These are phyloP conservation scores for Waltergamsia citrina DNA, from an alignment of 2,329 filamentous ascomycete species.

Conservation along the genomic window DNA sequence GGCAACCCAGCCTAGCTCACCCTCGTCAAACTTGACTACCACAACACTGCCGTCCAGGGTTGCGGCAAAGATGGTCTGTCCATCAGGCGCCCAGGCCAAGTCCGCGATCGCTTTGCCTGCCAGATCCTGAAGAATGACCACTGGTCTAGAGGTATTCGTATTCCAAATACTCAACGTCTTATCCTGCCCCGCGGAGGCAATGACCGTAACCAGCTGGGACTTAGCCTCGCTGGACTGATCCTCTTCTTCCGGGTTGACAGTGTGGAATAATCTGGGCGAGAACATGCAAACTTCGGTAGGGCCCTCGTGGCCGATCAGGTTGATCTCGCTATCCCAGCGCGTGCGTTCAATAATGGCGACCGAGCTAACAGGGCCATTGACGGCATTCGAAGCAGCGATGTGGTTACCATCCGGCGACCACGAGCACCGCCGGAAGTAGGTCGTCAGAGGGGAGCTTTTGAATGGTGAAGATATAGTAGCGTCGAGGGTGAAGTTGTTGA, in stretches of 20 bases:
- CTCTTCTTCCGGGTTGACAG: conserved; percentile 51
- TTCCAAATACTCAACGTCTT: conserved; percentile 97
- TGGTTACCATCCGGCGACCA: conserved; percentile 98
- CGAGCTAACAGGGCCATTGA: conserved; percentile 94
- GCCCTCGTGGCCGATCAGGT: conserved; percentile 92
- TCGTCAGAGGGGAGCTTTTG: conserved; percentile 83
- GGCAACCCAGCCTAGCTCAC: conserved; percentile 84
- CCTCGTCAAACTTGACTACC: conserved; percentile 69
- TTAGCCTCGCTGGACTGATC: conserved; percentile 31
- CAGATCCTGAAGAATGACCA: conserved; percentile 83
- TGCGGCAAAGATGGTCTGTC: conserved; percentile 74
- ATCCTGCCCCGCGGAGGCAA: conserved; percentile 93
- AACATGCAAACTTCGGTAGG: conserved; percentile 97
- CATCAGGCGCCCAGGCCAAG: conserved; percentile 87
- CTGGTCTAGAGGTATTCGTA: conserved; percentile 83
- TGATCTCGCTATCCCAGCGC: conserved; percentile 93
- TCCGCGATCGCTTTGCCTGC: conserved; percentile 89
- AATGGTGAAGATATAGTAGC: conserved; percentile 86
- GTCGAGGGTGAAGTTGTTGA: conserved; percentile 93
- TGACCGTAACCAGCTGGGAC: conserved; percentile 69
- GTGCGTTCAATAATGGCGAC: conserved; percentile 92
- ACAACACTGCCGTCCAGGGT: conserved; percentile 87
- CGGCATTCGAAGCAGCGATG: conserved; percentile 92
- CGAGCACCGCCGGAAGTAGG: conserved; percentile 91
- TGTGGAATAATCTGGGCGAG: conserved; percentile 81